phyloP scores from a whole-genome alignment of 2,329 filamentous ascomycete genomes.

The Aotearoamyces nothofagi region DNA sequence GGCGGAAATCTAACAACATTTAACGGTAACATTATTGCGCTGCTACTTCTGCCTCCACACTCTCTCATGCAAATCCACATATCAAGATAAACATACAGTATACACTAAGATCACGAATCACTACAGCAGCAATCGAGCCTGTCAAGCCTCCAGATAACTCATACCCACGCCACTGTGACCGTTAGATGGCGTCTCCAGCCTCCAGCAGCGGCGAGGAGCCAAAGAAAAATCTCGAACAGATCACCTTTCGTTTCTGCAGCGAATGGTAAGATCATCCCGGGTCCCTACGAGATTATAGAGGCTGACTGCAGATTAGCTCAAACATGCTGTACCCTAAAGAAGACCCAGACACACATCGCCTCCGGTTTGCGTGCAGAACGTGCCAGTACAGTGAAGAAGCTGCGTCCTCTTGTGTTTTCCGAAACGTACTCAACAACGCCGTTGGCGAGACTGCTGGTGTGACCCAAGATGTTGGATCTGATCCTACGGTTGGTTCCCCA shows the following conservation, averaged over 20 bases:
- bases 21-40: too few relatives aligned
- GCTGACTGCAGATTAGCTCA: slow-evolving; percentile 37
- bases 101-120: too few relatives aligned
- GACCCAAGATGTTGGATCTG: slow-evolving; percentile 89
- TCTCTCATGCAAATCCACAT: too few relatives aligned
- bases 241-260: slow-evolving; percentile 94
- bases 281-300: slow-evolving; percentile 5
- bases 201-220: slow-evolving; percentile 28
- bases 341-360: slow-evolving; percentile 65
- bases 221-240: slow-evolving; percentile 51
- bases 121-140: too few relatives aligned
- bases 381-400: slow-evolving; percentile 86
- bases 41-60: too few relatives aligned
- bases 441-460: slow-evolving; percentile 94
- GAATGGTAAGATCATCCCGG: slow-evolving; percentile 51
- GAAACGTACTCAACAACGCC: slow-evolving; percentile 82
- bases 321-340: slow-evolving; percentile 98
- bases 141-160: too few relatives aligned
- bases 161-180: too few relatives aligned
- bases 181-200: slow-evolving; percentile 40
- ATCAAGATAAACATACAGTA: too few relatives aligned
- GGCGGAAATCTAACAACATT: too few relatives aligned
- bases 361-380: slow-evolving; percentile 92
- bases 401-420: slow-evolving; percentile 81
- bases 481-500: slow-evolving; percentile 84